These are phyloP conservation scores for Cenococcum geophilum DNA, from an alignment of 495 filamentous ascomycete genomes.

Conservation along the genomic window DNA sequence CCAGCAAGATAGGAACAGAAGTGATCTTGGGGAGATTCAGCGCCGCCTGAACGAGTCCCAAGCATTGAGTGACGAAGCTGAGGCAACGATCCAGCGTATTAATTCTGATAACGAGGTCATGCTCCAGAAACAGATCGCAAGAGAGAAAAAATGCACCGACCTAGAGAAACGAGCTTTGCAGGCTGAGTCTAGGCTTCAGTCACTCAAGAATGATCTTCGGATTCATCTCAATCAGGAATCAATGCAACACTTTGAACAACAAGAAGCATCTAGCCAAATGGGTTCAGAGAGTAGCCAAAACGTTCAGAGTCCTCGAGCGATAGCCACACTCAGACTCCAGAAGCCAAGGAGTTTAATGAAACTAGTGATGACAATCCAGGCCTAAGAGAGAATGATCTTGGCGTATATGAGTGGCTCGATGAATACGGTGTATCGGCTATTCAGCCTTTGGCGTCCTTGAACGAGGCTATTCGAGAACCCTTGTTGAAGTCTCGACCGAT, in stretches of 20 bases:
- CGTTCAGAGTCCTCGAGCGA: neutral
- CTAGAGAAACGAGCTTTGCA: neutral
- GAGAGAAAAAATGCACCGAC: neutral
- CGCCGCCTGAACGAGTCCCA: conserved; percentile 3
- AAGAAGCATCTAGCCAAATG: neutral
- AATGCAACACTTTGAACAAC: neutral
- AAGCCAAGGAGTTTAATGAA: too few species aligned
- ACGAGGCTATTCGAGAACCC: neutral
- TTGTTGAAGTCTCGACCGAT: neutral
- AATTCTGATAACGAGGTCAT: neutral
- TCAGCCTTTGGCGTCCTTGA: neutral
- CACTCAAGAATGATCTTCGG: neutral
- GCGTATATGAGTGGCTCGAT: conserved; percentile 12
- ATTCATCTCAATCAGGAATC: neutral
- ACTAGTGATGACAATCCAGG: too few species aligned
- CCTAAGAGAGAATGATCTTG: conserved; percentile 1
- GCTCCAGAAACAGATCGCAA: too few species aligned
- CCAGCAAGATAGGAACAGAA: neutral
- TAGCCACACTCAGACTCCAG: too few species aligned
- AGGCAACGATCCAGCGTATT: conserved; percentile 3
- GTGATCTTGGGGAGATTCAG: neutral
- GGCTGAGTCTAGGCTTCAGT: neutral
- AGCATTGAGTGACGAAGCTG: neutral
- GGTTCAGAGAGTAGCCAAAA: neutral
- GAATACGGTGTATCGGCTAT: conserved; percentile 12